Conservation (phyloP, 2,329 filamentous ascomycete species). For the Hypocreales sp. region DNA sequence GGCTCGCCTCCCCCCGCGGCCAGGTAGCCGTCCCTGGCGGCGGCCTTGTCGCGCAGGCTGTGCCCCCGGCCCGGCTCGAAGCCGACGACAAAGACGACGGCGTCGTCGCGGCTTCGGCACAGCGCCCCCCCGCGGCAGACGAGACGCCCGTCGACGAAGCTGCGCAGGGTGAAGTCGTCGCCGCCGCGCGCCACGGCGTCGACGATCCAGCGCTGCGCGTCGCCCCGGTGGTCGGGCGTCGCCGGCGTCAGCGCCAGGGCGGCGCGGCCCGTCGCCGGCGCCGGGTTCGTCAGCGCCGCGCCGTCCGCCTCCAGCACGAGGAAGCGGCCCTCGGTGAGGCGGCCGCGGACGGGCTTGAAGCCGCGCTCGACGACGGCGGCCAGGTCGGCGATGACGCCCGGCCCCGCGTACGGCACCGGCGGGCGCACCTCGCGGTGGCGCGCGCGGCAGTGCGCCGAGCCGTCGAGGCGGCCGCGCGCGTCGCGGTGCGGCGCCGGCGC, state of each 20-base stretch:
- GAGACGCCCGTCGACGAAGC: constrained; percentile 8
- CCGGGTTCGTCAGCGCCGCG: constrained; percentile 17
- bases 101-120: constrained; percentile 1
- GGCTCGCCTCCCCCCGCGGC: neutral
- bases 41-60: constrained; percentile 3
- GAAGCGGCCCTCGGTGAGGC: constrained; percentile 37
- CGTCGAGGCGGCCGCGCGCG: constrained; percentile 25
- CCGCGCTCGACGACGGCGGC: constrained; percentile 31
- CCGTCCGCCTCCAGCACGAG: constrained; percentile 31
- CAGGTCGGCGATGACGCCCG: constrained; percentile 17
- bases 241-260: constrained; percentile 10
- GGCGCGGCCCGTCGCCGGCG: constrained; percentile 6
- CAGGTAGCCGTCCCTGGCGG: neutral
- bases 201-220: constrained; percentile 31
- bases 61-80: constrained; percentile 9
- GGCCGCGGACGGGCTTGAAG: constrained; percentile 34
- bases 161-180: constrained; percentile 11
- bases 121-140: constrained; percentile 4
- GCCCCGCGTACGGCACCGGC: constrained; percentile 28
- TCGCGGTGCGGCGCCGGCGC: constrained; percentile 25
- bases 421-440: constrained; percentile 20
- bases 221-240: constrained; percentile 1
- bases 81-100: constrained; percentile 6
- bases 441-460: constrained; percentile 26
- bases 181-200: constrained; percentile 19